Conservation (phyloP, 2,329 filamentous ascomycete species). For the Colletotrichum tofieldiae region DNA sequence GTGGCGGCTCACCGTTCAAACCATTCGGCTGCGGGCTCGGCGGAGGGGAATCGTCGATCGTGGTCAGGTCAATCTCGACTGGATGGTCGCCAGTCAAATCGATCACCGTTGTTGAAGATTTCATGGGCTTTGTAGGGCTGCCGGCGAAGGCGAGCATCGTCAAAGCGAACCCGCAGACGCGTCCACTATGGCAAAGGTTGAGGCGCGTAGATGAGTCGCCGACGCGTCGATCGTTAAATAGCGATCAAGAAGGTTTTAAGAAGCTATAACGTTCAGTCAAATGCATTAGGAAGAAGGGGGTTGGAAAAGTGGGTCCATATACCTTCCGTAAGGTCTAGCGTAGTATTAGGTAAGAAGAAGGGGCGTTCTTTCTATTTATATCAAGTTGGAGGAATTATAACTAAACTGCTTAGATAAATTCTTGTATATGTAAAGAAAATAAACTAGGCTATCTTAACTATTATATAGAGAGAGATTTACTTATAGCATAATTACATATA, state of each 20-base stretch:
- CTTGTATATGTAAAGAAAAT: background rate
- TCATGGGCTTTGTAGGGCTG: background rate
- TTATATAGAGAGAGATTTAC: too few species aligned
- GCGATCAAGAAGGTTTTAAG: background rate
- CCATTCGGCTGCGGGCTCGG: slow-evolving; percentile 15
- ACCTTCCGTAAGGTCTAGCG: background rate
- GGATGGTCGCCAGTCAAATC: background rate
- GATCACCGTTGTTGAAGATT: background rate
- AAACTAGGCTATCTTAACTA: background rate
- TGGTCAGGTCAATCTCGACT: slow-evolving; percentile 48
- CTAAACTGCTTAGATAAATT: background rate
- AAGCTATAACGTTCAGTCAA: background rate
- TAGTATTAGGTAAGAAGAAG: background rate
- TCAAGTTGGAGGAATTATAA: background rate
- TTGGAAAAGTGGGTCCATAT: background rate
- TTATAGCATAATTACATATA: too few species aligned
- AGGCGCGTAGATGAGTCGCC: slow-evolving; percentile 1
- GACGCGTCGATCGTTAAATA: background rate
- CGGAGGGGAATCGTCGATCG: slow-evolving; percentile 42
- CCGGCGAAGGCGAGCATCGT: background rate
- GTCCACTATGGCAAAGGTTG: background rate
- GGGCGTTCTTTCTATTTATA: background rate
- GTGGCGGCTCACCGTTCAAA: slow-evolving; percentile 46
- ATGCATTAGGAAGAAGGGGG: background rate
- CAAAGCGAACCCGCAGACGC: background rate